phyloP scores from a whole-genome alignment of 805 yeast species.

The Starmerella ratchasimensis region DNA sequence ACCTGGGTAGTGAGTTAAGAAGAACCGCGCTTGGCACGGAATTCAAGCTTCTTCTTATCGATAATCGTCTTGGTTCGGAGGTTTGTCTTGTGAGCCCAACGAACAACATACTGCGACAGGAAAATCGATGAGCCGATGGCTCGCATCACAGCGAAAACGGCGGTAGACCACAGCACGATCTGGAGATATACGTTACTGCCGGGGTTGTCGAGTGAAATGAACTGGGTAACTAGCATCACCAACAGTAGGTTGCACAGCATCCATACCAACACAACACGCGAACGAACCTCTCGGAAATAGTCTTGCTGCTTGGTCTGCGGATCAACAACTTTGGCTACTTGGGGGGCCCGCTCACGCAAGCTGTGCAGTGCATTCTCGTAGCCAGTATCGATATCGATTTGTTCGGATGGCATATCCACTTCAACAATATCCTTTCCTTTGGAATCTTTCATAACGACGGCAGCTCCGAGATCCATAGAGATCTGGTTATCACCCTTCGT shows the following conservation, averaged over 20 bases:
- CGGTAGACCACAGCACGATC: slow-evolving; percentile 85
- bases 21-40: background rate
- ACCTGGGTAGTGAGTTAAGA: too few relatives aligned
- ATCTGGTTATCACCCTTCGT: slow-evolving; percentile 85
- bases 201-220: slow-evolving; percentile 54
- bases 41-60: slow-evolving; percentile 6
- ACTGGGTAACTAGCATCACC: slow-evolving; percentile 77
- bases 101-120: slow-evolving; percentile 33
- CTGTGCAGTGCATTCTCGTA: slow-evolving; percentile 63
- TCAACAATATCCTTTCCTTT: slow-evolving; percentile 69
- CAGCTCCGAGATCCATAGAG: slow-evolving; percentile 58
- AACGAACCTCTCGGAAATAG: slow-evolving; percentile 87
- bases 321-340: slow-evolving; percentile 34
- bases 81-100: slow-evolving; percentile 20
- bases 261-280: slow-evolving; percentile 94
- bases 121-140: slow-evolving; percentile 70
- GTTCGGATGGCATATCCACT: slow-evolving; percentile 57
- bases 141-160: slow-evolving; percentile 66
- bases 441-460: slow-evolving; percentile 66
- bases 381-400: slow-evolving; percentile 65
- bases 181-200: slow-evolving; percentile 61
- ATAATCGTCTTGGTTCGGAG: slow-evolving; percentile 15
- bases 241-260: slow-evolving; percentile 66
- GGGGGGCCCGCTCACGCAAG: slow-evolving; percentile 54
- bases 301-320: slow-evolving; percentile 42